phyloP scores from a whole-genome alignment of 768 basidiomycete genomes.

The Lanmaoa pseudosensibilis region DNA sequence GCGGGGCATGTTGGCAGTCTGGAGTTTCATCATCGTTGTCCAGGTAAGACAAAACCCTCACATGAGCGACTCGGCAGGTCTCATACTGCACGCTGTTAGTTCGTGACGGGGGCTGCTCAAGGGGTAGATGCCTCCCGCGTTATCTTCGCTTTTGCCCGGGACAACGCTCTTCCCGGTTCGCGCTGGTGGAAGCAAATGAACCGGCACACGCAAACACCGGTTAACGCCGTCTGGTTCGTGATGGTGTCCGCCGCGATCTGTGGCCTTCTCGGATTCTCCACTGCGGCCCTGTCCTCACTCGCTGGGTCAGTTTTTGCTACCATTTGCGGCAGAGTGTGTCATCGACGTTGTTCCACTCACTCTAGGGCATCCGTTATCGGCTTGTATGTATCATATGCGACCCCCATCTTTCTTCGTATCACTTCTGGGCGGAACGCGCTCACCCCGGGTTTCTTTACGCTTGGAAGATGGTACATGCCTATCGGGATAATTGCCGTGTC shows the following conservation, averaged over 20 bases:
- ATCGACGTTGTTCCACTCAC: neutral
- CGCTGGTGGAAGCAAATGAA: slow-evolving; percentile 68
- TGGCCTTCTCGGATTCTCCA: slow-evolving; percentile 66
- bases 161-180: slow-evolving; percentile 73
- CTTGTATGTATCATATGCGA: slow-evolving; percentile 61
- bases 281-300: slow-evolving; percentile 60
- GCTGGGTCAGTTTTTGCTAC: slow-evolving; percentile 50
- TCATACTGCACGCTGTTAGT: slow-evolving; percentile 37
- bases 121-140: slow-evolving; percentile 75
- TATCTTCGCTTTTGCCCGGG: slow-evolving; percentile 72
- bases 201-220: slow-evolving; percentile 59
- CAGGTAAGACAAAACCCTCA: slow-evolving; percentile 35
- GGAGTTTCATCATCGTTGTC: slow-evolving; percentile 70
- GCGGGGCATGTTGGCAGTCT: slow-evolving; percentile 68
- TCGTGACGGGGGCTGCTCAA: slow-evolving; percentile 72
- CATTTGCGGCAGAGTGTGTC: neutral
- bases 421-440: slow-evolving; percentile 64
- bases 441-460: slow-evolving; percentile 56
- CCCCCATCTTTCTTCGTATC: slow-evolving; percentile 69
- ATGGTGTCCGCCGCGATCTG: slow-evolving; percentile 55
- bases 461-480: slow-evolving; percentile 61
- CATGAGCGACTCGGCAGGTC: neutral
- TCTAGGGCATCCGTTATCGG: slow-evolving; percentile 68
- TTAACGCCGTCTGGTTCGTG: slow-evolving; percentile 76
- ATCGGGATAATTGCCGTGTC: slow-evolving; percentile 60